Evolutionary conservation across 371 early-diverging fungal species (phyloP), one percentile per base, ranked within the genome.

Genomic region (Lichtheimia ramosa): DNA sequence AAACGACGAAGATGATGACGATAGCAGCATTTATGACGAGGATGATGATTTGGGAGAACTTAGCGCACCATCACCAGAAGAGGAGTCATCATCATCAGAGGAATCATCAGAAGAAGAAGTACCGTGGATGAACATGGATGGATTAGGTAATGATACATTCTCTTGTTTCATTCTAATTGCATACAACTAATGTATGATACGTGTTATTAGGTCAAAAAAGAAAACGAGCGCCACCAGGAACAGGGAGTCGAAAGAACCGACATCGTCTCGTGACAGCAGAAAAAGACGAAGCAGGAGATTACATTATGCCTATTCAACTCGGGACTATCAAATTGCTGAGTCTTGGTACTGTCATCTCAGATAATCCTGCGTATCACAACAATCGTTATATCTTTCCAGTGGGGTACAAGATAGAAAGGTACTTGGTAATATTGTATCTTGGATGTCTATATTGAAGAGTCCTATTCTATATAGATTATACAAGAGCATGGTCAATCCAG

Each of bases 341-440:
- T 25, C 79, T 92, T 13, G 96, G 96, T 7, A 70, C 62, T 18
- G 81, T 96, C 5, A 82, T 90, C 3, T 88, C 90, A 42, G 81
- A 86, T 5, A 84, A 89, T 5, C 83, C 89, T 18, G 74, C 84
- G 1, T 96, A 89, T 68, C 95, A 96, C 60, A 92, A 88, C 56
- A 89, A 91, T 50, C 86, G 94, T 8, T 95, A 96, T 57, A 93
- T 96, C 43, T 96, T 87, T 83, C 92, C 96, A 13, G 86, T 92
- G 16, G 96, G 96, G 4, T 96, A 88, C 72, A 83, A 68, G 46
- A 74, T 83, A 7, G 73, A 71, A 68, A 68, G 82, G 76, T 77
- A 69, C 56, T 42, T 12, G 40, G 0, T 14, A 18, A 25, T 59
- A 12, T 27, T 3, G 20, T n/a, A 42, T 21, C 20, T 7, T 28